Evolutionary conservation across 1,139 yeast species (phyloP).

Genomic region (Diutina pseudorugosa): DNA sequence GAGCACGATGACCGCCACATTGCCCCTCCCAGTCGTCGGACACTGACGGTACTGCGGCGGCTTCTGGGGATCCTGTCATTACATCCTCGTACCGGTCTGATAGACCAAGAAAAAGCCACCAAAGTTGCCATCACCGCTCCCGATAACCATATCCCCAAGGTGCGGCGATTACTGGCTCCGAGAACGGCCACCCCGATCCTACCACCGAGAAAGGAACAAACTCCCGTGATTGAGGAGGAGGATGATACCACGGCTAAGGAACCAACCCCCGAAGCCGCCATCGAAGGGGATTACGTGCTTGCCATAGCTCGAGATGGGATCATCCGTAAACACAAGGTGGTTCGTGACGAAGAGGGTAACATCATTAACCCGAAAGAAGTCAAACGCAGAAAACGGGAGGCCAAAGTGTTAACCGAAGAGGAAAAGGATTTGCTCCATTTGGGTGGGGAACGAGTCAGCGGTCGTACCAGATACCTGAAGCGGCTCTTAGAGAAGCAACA

Average conservation of each 20-base stretch:
- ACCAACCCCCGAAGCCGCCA: not conserved
- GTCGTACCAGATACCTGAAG: not conserved
- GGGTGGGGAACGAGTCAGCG: not conserved
- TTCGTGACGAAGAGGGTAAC: not conserved
- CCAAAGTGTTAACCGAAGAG: not conserved
- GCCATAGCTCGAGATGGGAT: not conserved
- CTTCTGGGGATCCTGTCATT: not conserved
- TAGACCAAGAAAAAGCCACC: not conserved
- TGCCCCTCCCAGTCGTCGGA: not conserved
- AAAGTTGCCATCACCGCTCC: not conserved
- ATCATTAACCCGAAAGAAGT: no score
- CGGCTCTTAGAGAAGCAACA: not conserved
- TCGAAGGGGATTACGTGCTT: conserved; percentile 1
- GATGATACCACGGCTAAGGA: not conserved
- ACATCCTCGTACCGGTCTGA: not conserved
- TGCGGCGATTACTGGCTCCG: not conserved
- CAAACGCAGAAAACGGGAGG: no score
- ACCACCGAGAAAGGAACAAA: not conserved
- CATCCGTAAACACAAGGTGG: not conserved
- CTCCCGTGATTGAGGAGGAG: not conserved
- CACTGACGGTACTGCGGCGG: conserved; percentile 2
- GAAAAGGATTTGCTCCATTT: not conserved
- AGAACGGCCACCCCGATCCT: not conserved
- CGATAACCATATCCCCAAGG: not conserved
- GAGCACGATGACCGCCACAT: not conserved